phyloP scores from a whole-genome alignment of 257 asterid species.

The Solanum paucissectum region DNA sequence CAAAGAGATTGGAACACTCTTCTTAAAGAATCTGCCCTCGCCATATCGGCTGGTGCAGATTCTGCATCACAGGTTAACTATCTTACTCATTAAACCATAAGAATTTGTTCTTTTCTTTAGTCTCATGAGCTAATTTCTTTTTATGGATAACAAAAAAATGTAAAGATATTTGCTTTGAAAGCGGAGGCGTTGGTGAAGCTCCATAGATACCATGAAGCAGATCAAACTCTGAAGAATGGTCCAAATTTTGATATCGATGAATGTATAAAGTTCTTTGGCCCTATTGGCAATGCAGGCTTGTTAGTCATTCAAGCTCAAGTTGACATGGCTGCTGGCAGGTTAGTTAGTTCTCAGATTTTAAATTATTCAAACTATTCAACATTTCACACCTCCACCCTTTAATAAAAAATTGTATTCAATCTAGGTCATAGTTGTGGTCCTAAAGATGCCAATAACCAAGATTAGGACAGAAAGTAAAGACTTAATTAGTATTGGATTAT shows the following conservation, averaged over 20 bases:
- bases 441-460: background rate
- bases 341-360: constrained; percentile 13
- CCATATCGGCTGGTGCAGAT: constrained; percentile 68
- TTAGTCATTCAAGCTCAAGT: constrained; percentile 55
- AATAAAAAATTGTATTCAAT: background rate
- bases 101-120: background rate
- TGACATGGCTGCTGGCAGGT: constrained; percentile 67
- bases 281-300: constrained; percentile 41
- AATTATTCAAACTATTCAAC: background rate
- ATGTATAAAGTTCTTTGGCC: constrained; percentile 57
- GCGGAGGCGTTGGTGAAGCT: constrained; percentile 68
- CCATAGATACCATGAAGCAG: constrained; percentile 62
- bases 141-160: background rate
- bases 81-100: background rate
- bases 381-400: background rate
- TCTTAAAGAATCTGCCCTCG: constrained; percentile 38
- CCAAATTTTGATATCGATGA: constrained; percentile 56
- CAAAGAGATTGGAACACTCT: constrained; percentile 53
- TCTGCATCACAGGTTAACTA: constrained; percentile 66
- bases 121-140: background rate
- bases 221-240: constrained; percentile 39
- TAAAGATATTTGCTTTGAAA: constrained; percentile 55
- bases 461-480: background rate
- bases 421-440: background rate
- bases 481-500: background rate